These are phyloP conservation scores for Glycine latifolia DNA, from an alignment of 306 rosid genomes.

Conservation along the genomic window DNA sequence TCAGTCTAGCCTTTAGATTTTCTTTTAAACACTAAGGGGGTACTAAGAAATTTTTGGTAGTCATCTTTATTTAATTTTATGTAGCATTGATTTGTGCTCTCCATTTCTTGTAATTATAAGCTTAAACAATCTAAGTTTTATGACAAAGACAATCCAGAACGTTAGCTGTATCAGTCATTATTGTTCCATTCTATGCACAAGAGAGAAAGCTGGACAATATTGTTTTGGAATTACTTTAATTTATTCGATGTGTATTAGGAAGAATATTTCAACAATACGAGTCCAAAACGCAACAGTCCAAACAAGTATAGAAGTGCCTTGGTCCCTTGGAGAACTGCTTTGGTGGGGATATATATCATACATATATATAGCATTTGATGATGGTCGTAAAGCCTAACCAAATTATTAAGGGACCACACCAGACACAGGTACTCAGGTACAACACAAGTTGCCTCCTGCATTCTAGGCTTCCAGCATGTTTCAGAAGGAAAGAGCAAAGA, in stretches of 20 bases:
- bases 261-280: slow-evolving; percentile 19
- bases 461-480: neutral
- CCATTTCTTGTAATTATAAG: neutral
- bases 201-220: slow-evolving; percentile 9
- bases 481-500: neutral
- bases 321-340: neutral
- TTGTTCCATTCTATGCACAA: neutral
- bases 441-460: slow-evolving; percentile 32
- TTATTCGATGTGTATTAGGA: neutral
- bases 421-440: neutral
- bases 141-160: slow-evolving; percentile 11
- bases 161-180: neutral
- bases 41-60: neutral
- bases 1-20: neutral
- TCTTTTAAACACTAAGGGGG: neutral
- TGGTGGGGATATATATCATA: slow-evolving; percentile 19
- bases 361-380: slow-evolving; percentile 1
- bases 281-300: slow-evolving; percentile 40
- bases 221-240: slow-evolving; percentile 2
- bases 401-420: slow-evolving; percentile 23
- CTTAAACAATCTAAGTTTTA: neutral
- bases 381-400: slow-evolving; percentile 11
- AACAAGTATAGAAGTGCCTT: neutral
- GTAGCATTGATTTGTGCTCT: neutral
- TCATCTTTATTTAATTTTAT: neutral